These are phyloP conservation scores for Apium graveolens DNA, from an alignment of 129 eudicot species.

Conservation along the genomic window DNA sequence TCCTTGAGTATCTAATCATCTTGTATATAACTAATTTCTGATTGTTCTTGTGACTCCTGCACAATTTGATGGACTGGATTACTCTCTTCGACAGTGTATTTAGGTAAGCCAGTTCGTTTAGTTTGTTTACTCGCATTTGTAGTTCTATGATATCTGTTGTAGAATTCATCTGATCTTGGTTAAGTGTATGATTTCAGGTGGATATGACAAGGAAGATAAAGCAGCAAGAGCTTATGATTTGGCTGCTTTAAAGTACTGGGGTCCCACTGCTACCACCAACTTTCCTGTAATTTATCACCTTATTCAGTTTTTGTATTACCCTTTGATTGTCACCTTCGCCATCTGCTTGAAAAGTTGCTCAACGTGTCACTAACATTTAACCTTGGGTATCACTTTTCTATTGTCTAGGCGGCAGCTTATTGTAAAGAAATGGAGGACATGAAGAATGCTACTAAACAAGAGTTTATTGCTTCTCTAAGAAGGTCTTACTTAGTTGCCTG, in stretches of 20 bases:
- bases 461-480: conserved; percentile 88
- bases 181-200: conserved; percentile 22
- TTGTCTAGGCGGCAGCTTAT: conserved; percentile 55
- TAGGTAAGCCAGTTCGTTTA: conserved; percentile 21
- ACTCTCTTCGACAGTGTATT: conserved; percentile 22
- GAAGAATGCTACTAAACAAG: conserved; percentile 80
- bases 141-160: background rate
- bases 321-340: background rate
- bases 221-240: conserved; percentile 64
- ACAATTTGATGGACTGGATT: background rate
- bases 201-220: conserved; percentile 65
- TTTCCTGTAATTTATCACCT: conserved; percentile 39
- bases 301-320: background rate
- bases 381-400: background rate
- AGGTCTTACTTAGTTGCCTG: conserved; percentile 33
- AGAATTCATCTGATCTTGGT: background rate
- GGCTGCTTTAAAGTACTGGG: conserved; percentile 75
- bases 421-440: conserved; percentile 83
- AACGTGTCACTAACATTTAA: background rate
- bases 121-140: too few species aligned
- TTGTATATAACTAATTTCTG: background rate
- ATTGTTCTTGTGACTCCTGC: background rate
- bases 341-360: conserved; percentile 5
- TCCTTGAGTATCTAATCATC: background rate
- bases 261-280: conserved; percentile 56